Base-by-base conservation (phyloP, 495 filamentous ascomycete genomes). In the Neurospora hispaniola region DNA sequence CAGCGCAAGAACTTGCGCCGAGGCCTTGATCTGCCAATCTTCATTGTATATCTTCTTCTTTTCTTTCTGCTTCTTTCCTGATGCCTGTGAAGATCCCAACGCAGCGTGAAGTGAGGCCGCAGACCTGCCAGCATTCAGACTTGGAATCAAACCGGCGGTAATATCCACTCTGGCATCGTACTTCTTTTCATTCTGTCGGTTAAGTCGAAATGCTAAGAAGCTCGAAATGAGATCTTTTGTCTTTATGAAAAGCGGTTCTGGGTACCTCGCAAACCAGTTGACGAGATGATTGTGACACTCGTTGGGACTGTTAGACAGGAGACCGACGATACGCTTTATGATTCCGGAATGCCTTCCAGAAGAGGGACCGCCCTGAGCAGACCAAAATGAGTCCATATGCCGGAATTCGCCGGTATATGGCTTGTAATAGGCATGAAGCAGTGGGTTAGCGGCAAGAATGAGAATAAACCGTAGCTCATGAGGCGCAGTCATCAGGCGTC, bases 21-120 rank as follows among this genome's bases (percentile, higher is more conserved):
- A 92, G 27, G 92, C 91, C 76, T 90, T 91, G 48, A 97, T 89
- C 80, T 98, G 94, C 94, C 94, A 98, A 77, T 97, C 95, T 70
- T 95, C 93, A 35, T 87, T 85, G 76, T 97, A 97, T 1, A 89
- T 78, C 0, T 90, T 85, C 16, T 85, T 85, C 54, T 88, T 85
- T 81, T 90, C 79, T 77, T 85, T 70, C 79, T 83, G 73, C 81
- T 85, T 83, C 82, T 86, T 82, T 27, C 74, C 76, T 2, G 81
- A 74, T 38, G 77, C 76, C 8, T 85, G 70, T 3, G 70, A n/a
- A 6, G 81, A 82, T 70, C 89, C 92, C n/a, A 97, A 83, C 8
- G 92, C 93, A 39, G 92, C 91, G 79, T 96, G 93, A 5, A 96
- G 83, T 69, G 78, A 79, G 11, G 93, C 92, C 39, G 85, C 86